phyloP scores from a whole-genome alignment of 1,139 yeast species.

The Pichia sp. region DNA sequence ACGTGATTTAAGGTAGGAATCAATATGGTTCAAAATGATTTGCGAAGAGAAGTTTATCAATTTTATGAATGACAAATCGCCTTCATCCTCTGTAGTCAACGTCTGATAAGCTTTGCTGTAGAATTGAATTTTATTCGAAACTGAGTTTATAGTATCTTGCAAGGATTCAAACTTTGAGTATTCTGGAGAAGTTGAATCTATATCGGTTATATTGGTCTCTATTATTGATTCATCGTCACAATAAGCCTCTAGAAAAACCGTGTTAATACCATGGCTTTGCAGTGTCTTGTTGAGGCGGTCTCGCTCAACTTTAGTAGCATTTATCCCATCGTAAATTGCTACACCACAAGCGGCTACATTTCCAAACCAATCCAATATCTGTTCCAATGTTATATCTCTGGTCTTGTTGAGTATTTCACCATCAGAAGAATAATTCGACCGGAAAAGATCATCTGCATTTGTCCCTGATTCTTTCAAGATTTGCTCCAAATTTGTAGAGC shows the following conservation, averaged over 20 bases:
- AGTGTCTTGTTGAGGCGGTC: constrained; percentile 60
- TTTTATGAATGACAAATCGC: constrained; percentile 75
- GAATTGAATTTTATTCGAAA: constrained; percentile 63
- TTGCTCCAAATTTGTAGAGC: constrained; percentile 50
- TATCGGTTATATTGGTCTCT: constrained; percentile 54
- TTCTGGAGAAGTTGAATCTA: constrained; percentile 18
- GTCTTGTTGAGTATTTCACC: constrained; percentile 8
- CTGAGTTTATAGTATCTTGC: constrained; percentile 63
- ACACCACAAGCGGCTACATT: constrained; percentile 73
- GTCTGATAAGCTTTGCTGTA: constrained; percentile 77
- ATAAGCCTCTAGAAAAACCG: constrained; percentile 88
- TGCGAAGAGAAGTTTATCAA: constrained; percentile 83
- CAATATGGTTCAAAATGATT: constrained; percentile 80
- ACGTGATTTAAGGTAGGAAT: constrained; percentile 83
- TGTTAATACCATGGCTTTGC: constrained; percentile 66
- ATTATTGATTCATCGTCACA: constrained; percentile 81
- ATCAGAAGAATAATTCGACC: constrained; percentile 55
- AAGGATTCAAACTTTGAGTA: constrained; percentile 12
- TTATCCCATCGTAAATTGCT: constrained; percentile 88
- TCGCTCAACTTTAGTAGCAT: constrained; percentile 69
- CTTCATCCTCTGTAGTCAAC: constrained; percentile 51
- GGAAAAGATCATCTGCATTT: constrained; percentile 10
- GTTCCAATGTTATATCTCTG: constrained; percentile 52
- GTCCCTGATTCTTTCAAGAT: constrained; percentile 8
- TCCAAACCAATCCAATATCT: constrained; percentile 83